Conservation (phyloP, 2,329 filamentous ascomycete genomes). For the Pyricularia grisea region DNA sequence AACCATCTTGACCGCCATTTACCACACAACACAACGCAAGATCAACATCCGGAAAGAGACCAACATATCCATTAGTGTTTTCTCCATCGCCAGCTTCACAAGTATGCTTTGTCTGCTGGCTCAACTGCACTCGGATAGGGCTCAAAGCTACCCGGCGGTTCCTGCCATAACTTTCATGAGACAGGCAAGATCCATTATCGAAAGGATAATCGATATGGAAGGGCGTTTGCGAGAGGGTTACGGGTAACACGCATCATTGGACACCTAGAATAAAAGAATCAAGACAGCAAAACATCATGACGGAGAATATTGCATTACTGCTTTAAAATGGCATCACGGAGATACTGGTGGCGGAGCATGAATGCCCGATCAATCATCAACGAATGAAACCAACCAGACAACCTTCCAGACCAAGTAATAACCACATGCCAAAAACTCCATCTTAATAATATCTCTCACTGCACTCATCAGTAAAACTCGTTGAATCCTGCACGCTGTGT, state of each 20-base stretch:
- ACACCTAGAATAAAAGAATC: not conserved
- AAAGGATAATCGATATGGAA: constrained; percentile 1
- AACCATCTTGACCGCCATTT: constrained; percentile 62
- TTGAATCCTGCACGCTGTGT: not conserved
- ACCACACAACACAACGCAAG: constrained; percentile 69
- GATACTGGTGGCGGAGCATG: not conserved
- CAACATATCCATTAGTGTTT: constrained; percentile 65
- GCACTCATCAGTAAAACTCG: not conserved
- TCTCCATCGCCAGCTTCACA: constrained; percentile 67
- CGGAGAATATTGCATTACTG: not conserved
- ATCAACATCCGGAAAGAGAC: constrained; percentile 75
- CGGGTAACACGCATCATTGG: not conserved
- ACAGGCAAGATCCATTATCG: not conserved
- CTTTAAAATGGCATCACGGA: not conserved
- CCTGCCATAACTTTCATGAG: not conserved
- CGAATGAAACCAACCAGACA: not conserved
- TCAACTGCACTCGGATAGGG: constrained; percentile 54
- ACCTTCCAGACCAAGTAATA: not conserved
- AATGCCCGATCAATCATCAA: not conserved
- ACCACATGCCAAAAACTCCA: not conserved
- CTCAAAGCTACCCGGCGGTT: constrained; percentile 42
- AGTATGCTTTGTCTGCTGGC: constrained; percentile 62
- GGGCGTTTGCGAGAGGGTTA: not conserved
- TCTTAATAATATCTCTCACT: not conserved
- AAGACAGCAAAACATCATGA: not conserved